Base-by-base conservation (phyloP, 176 grass and related monocot genomes). In the Carex littledalei region DNA sequence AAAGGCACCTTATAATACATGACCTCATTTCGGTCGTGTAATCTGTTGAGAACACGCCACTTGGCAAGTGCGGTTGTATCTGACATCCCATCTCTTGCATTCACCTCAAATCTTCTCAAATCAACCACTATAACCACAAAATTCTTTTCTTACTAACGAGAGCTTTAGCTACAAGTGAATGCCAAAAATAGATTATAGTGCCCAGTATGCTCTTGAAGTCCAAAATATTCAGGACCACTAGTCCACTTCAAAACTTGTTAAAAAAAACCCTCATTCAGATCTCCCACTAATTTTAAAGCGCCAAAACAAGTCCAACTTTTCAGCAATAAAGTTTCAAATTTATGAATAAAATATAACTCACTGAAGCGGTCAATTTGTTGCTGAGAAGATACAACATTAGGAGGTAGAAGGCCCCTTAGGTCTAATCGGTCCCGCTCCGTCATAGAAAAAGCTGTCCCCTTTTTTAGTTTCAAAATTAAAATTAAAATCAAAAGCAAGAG, bases 311-410 rank as follows among this genome's bases (percentile, higher is more conserved):
- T 12, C 21, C 29, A 70, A 66, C 26, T 41, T 39, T 56, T 31
- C 49, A 77, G 4, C 20, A 11, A 77, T 55, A 20, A 76, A 54
- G 49, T 77, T 15, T n/a, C 21, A 6, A 54, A 54, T 7, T 55
- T 29, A 29, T 81, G 58, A 57, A 53, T 34, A 21, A 11, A 54
- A 10, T 67, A 16, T 58, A 75, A 62, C 88, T 85, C 90, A 94
- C 93, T 98, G 93, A 98, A 98, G 82, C 93, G 90, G 75, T 98
- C 91, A 66, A 98, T 95, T 84, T 98, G 91, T 89, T 95, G 89
- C 88, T 92, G 88, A 62, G 91, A 59, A 70, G 89, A 93, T 85
- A 94, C 89, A 69, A 93, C 82, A 89, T 90, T 98, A 34, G 95
- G 95, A 66, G 95, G 95, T 89, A 98, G 93, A 91, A 98, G 84